phyloP scores from a whole-genome alignment of 2,329 filamentous ascomycete species.

The Chrysoporthe austroafricana region DNA sequence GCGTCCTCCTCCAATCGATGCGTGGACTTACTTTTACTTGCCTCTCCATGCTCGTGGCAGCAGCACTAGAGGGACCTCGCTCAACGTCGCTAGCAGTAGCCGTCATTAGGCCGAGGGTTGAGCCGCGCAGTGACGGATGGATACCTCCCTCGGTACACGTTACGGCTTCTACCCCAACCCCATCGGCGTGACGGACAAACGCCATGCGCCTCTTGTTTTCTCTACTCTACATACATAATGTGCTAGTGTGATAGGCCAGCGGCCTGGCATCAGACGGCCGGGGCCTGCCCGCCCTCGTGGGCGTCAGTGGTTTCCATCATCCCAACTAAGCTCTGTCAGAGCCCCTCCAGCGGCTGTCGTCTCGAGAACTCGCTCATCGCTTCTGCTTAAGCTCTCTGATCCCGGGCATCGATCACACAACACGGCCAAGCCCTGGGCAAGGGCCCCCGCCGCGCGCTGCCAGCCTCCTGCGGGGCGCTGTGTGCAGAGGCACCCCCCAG shows the following conservation, averaged over 20 bases:
- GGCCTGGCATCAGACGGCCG: conserved; percentile 24
- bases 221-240: not conserved
- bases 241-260: conserved; percentile 5
- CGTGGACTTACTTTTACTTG: not conserved
- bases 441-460: not conserved
- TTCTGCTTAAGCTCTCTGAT: not conserved
- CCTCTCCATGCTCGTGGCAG: too few relatives aligned
- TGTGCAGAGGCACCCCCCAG: too few relatives aligned
- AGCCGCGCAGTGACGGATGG: not conserved
- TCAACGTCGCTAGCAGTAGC: too few relatives aligned
- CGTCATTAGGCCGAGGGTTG: too few relatives aligned
- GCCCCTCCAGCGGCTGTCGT: not conserved
- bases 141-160: not conserved
- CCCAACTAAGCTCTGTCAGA: not conserved
- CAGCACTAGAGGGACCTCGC: too few relatives aligned
- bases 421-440: not conserved
- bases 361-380: conserved; percentile 12
- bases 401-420: not conserved
- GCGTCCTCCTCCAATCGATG: not conserved
- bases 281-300: conserved; percentile 14
- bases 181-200: not conserved
- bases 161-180: not conserved
- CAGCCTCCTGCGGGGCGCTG: not conserved
- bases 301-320: conserved; percentile 7
- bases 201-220: not conserved